phyloP scores from a whole-genome alignment of 2,329 filamentous ascomycete species.

The Fusarium sp. region DNA sequence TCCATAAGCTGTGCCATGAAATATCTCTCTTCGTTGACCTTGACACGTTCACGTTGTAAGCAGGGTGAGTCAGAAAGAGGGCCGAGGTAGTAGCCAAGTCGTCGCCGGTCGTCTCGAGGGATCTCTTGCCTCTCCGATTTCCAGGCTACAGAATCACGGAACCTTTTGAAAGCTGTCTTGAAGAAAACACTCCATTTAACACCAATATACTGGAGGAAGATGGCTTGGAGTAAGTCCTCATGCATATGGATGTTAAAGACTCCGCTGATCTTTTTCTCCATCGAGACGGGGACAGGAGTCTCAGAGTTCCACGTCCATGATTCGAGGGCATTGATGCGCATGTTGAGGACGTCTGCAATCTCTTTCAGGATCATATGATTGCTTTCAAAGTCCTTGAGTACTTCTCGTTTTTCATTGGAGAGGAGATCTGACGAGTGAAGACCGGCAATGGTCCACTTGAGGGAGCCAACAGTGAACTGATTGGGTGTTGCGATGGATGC shows the following conservation, averaged over 20 bases:
- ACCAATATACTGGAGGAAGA: conserved; percentile 61
- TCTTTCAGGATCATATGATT: conserved; percentile 56
- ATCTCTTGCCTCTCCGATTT: conserved; percentile 43
- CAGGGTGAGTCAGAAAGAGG: neutral
- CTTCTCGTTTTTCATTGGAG: conserved; percentile 52
- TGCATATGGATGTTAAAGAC: conserved; percentile 61
- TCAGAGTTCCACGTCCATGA: conserved; percentile 57
- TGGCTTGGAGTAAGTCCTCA: conserved; percentile 60
- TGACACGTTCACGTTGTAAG: conserved; percentile 45
- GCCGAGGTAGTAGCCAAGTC: conserved; percentile 51
- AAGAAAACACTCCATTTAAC: conserved; percentile 57
- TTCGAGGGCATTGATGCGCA: conserved; percentile 55
- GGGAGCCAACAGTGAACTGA: conserved; percentile 47
- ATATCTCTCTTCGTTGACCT: conserved; percentile 51
- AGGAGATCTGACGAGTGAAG: conserved; percentile 56
- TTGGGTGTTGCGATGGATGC: conserved; percentile 39
- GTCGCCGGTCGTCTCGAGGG: conserved; percentile 42
- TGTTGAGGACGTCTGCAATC: conserved; percentile 62
- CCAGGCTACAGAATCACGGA: conserved; percentile 51
- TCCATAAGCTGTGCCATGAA: conserved; percentile 57
- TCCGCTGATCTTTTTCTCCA: conserved; percentile 59
- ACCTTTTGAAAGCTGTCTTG: conserved; percentile 47
- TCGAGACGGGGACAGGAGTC: conserved; percentile 51
- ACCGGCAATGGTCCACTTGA: conserved; percentile 54
- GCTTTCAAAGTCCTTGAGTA: conserved; percentile 54